phyloP scores from a whole-genome alignment of 805 yeast genomes.

The Schizosaccharomyces japonicus region DNA sequence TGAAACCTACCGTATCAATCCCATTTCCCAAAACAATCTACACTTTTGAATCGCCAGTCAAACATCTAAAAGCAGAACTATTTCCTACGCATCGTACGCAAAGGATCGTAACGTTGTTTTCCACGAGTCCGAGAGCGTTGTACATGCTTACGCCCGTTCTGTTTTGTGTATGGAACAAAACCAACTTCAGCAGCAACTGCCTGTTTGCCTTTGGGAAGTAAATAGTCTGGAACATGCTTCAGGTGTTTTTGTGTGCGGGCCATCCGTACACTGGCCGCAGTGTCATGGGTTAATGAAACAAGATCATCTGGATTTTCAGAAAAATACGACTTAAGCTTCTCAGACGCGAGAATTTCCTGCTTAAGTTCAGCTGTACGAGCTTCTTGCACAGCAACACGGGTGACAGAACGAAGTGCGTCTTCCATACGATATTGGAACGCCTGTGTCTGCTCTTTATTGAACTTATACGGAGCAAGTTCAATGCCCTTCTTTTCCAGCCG shows the following conservation, averaged over 20 bases:
- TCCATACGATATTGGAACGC: constrained; percentile 91
- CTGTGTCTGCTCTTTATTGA: constrained; percentile 77
- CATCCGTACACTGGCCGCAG: constrained; percentile 41
- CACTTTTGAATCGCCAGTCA: background rate
- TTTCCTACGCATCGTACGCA: background rate
- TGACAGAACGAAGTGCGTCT: constrained; percentile 89
- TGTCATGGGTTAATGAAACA: constrained; percentile 71
- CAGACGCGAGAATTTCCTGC: constrained; percentile 66
- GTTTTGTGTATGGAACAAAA: background rate
- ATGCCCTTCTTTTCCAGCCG: constrained; percentile 57
- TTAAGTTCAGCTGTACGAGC: constrained; percentile 78
- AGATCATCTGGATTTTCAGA: constrained; percentile 94
- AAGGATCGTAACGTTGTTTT: constrained; percentile 1
- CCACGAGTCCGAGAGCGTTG: background rate
- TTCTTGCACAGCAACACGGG: constrained; percentile 69
- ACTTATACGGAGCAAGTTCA: constrained; percentile 55
- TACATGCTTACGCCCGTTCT: background rate
- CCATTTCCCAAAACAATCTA: background rate
- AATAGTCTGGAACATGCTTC: constrained; percentile 77
- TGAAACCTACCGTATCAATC: background rate
- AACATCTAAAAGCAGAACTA: background rate
- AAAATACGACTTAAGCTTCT: constrained; percentile 75
- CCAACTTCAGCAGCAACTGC: background rate
- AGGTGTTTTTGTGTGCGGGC: constrained; percentile 62
- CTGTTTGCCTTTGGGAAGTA: constrained; percentile 38